Evolutionary conservation across 345 rosid species (phyloP), one percentile per base, ranked within the genome.

Genomic region (Triadica sebifera): DNA sequence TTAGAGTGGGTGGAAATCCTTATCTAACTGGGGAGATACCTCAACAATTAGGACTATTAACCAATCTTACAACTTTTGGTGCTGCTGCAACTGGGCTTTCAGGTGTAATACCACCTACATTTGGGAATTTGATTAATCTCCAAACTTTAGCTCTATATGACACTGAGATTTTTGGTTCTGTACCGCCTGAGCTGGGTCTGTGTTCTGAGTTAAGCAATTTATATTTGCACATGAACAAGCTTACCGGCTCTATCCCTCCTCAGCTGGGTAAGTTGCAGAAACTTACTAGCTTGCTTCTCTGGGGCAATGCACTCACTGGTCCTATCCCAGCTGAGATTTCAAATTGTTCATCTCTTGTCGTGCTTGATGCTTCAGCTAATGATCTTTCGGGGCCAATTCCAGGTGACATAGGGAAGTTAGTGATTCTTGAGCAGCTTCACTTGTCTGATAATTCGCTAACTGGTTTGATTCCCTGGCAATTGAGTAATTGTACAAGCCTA

Each of bases 151-250:
- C 98, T 74, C 84, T 94, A 69, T 94, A 94, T 76, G 98, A 94
- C 69, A 92, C 96, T 11, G 97, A 91, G 57, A 41, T 94, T 16
- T 86, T 76, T 65, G 98, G 97, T 66, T 81, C 89, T 0, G 87
- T 94, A 73, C 96, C 98, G 9, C 83, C 91, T 38, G 94, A 94
- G 75, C 91, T 94, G 6, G 96, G 97, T 47, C 72, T 78, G 22
- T 94, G 97, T 70, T 80, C 84, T 0, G 96, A 91, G 85, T 81
- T 94, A 47, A 90, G 93, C 80, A 89, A 94, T 78, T 78, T 94
- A 90, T 91, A 92, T 84, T 78, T 94, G 85, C 94, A 94, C 83
- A 89, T 91, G 96, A 94, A 92, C 75, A 94, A 92, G 87, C 97
- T 92, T 72, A 87, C 90, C n/a, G 98, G 98, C 25, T 75, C 91